A percentile compares a stretch with the other conserved stretches of the same genome.
phyloP scores from a whole-genome alignment of 208 protist genomes.

The Acanthamoeba culbertsoni region DNA sequence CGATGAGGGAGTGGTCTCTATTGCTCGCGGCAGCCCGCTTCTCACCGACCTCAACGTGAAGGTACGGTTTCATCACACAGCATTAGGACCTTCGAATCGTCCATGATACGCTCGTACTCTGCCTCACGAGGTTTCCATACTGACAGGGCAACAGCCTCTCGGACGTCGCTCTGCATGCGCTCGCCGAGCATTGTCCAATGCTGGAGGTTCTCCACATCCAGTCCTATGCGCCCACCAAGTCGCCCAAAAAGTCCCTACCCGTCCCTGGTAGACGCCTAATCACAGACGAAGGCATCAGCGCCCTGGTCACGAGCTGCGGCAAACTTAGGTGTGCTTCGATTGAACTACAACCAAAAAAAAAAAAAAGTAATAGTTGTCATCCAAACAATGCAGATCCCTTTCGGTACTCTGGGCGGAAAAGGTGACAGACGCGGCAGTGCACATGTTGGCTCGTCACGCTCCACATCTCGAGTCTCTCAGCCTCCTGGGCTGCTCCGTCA shows the following conservation, averaged over 20 bases:
- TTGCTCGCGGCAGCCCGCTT: not conserved
- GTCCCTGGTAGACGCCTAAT: not conserved
- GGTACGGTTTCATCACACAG: not conserved
- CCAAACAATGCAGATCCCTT: not conserved
- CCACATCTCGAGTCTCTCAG: not conserved
- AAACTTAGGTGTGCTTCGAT: too few relatives aligned
- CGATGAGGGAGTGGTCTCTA: not conserved
- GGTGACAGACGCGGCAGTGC: not conserved
- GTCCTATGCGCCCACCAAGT: not conserved
- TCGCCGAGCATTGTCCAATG: not conserved
- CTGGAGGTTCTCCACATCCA: not conserved
- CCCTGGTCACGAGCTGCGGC: too few relatives aligned
- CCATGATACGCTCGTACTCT: too few relatives aligned
- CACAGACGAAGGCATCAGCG: not conserved
- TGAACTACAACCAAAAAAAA: too few relatives aligned
- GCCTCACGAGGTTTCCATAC: too few relatives aligned
- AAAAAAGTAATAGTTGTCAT: too few relatives aligned
- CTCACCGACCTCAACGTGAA: not conserved
- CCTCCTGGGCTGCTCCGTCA: not conserved
- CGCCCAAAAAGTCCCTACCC: not conserved
- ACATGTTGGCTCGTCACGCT: not conserved
- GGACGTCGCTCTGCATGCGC: not conserved
- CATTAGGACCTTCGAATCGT: too few relatives aligned
- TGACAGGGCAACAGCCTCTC: not conserved
- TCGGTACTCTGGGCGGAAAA: not conserved